Evolutionary conservation across 2,329 filamentous ascomycete genomes (phyloP), one percentile per base, ranked within the genome.

Genomic region (Aschersonia sp.): DNA sequence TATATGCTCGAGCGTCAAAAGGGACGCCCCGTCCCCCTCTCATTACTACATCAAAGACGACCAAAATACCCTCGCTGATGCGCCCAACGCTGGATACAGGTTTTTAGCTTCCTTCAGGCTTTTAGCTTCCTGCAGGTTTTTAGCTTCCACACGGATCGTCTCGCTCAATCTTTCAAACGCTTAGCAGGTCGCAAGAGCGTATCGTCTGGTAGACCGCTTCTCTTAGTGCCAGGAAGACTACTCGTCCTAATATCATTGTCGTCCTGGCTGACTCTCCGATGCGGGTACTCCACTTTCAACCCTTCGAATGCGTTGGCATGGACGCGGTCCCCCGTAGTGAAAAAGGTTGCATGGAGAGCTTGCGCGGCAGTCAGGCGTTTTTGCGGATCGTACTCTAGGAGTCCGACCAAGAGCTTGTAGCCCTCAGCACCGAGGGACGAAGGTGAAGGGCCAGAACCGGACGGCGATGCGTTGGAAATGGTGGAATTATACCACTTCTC

Each of bases 211-310:
- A 95, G 60, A 0, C 85, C 90, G 53, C 84, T 90, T 50, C 89
- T 73, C 68, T 97, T 97, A 0, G 89, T 95, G 0, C 90, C 92
- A 0, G 90, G 87, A 37, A 96, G 65, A 62, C 87, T 94, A 42
- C 83, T 82, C 0, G 86, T 89, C n/a, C 87, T 75, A 49, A 97
- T 96, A 63, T 97, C 92, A 57, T 95, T 94, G 61, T 96, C 88
- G 58, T 98, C 92, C 57, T 94, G 83, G 56, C 85, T 95, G 41
- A 98, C 89, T 45, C 90, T 78, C 6, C 92, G 76, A 58, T 88
- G 81, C 0, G 92, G 92, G 63, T 98, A 98, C 58, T 92, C 87
- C 52, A 80, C 80, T 64, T 87, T 87, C 46, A 88, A 74, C 0
- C 89, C 88, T 58, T 95, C 87, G 56, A 98, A 98, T 60, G 88